Base-by-base conservation (phyloP, 306 rosid genomes). In the Vigna reflexopilosa region DNA sequence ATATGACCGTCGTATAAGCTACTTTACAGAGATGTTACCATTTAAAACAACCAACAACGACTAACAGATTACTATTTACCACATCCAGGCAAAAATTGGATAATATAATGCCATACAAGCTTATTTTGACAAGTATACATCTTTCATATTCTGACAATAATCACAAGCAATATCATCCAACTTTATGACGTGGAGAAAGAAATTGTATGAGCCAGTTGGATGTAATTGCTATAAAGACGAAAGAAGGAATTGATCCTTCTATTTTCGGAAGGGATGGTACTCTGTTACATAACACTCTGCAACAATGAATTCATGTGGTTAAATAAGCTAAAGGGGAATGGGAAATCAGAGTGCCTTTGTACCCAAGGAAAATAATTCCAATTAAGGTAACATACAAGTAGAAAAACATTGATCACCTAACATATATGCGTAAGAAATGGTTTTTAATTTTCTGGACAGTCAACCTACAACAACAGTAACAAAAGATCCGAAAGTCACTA, bases 401-500 rank as follows among this genome's bases (percentile, higher is more conserved):
- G 6, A 65, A 73, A 80, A 56, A 55, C 56, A 61, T 36, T 13
- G 28, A 64, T 24, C 47, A 54, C 69, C 44, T 12, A 75, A 59
- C 34, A 24, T 28, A 22, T 50, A 24, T 34, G 51, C 6, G 44
- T 32, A 49, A 22, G 68, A 62, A 48, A 63, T 63, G 51, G 59
- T 75, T 40, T 44, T 76, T 52, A 66, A 38, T 77, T 66, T 64
- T 13, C 63, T 63, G 9, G 40, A 63, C 67, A 40, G 51, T 51
- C 44, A 52, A 45, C 54, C 58, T 26, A 28, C 50, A 52, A n/a
- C 69, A 55, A 45, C 20, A 73, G 28, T 20, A 24, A 50, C 57
- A 50, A 24, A 47, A 48, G 54, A 79, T 70, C 40, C 68, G 24
- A 55, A 49, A 64, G 66, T n/a, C 48, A 71, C 48, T 38, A 4